Evolutionary conservation across 2,329 filamentous ascomycete species (phyloP).

Genomic region (Aspergillus sp.): DNA sequence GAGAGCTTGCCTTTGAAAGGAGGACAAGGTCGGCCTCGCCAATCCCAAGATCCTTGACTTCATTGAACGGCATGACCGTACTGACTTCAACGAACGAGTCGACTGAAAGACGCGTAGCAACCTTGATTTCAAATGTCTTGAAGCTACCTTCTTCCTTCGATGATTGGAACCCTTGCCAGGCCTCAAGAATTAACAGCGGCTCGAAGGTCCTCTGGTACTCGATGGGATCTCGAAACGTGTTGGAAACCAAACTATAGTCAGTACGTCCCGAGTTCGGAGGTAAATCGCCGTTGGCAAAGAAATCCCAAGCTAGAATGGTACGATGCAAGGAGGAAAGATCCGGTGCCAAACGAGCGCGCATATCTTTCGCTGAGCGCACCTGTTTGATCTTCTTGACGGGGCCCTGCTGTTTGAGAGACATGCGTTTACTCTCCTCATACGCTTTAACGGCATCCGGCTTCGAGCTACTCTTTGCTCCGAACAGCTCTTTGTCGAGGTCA

Average conservation of each 20-base stretch:
- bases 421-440: constrained; percentile 47
- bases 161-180: constrained; percentile 91
- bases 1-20: constrained; percentile 70
- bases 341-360: constrained; percentile 86
- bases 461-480: constrained; percentile 44
- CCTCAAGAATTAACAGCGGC: constrained; percentile 84
- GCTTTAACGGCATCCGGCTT: constrained; percentile 41
- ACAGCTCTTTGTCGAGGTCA: constrained; percentile 69
- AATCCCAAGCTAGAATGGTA: constrained; percentile 88
- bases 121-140: constrained; percentile 80
- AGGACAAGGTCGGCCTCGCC: constrained; percentile 86
- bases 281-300: constrained; percentile 83
- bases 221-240: constrained; percentile 70
- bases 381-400: constrained; percentile 83
- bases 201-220: constrained; percentile 89
- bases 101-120: constrained; percentile 82
- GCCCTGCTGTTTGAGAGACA: constrained; percentile 57
- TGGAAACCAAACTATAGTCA: constrained; percentile 71
- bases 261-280: constrained; percentile 71
- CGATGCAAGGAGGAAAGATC: constrained; percentile 82
- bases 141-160: constrained; percentile 80
- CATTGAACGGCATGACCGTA: constrained; percentile 69
- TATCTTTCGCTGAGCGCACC: constrained; percentile 81
- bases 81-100: constrained; percentile 92
- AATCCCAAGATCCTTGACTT: constrained; percentile 69